phyloP scores from a whole-genome alignment of 768 basidiomycete genomes.

The Russula brevipes region DNA sequence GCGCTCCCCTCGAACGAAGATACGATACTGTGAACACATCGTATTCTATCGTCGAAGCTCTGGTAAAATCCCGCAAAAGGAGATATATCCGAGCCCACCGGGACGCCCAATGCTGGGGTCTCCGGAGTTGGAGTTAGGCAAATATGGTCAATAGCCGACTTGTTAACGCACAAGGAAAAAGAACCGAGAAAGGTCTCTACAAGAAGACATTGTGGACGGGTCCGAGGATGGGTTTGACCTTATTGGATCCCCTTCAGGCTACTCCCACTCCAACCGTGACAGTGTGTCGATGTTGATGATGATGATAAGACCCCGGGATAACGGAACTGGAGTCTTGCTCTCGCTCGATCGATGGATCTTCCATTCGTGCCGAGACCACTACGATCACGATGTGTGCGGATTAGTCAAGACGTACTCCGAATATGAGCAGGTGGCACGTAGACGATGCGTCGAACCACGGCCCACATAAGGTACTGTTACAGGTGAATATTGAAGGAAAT shows the following conservation, averaged over 20 bases:
- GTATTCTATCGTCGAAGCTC: slow-evolving; percentile 1
- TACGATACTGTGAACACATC: neutral
- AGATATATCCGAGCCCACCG: neutral
- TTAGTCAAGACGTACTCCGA: neutral
- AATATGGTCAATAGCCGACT: neutral
- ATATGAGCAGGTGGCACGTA: neutral
- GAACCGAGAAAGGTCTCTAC: neutral
- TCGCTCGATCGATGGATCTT: neutral
- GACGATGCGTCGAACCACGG: neutral
- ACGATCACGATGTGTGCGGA: neutral
- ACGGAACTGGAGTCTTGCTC: neutral
- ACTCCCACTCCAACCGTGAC: neutral
- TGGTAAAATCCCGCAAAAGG: neutral
- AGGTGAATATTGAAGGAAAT: neutral
- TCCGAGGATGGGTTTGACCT: slow-evolving; percentile 9
- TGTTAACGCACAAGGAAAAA: neutral
- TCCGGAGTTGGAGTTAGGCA: neutral
- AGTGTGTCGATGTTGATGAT: neutral
- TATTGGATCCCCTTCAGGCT: neutral
- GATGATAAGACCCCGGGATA: neutral
- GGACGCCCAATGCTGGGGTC: slow-evolving; percentile 5
- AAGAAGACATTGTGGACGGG: slow-evolving; percentile 3
- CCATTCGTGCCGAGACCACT: neutral
- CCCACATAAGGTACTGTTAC: neutral
- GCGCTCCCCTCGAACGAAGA: neutral